Evolutionary conservation across 2,329 filamentous ascomycete genomes (phyloP).

Genomic region (Fusarium sarcochroum): DNA sequence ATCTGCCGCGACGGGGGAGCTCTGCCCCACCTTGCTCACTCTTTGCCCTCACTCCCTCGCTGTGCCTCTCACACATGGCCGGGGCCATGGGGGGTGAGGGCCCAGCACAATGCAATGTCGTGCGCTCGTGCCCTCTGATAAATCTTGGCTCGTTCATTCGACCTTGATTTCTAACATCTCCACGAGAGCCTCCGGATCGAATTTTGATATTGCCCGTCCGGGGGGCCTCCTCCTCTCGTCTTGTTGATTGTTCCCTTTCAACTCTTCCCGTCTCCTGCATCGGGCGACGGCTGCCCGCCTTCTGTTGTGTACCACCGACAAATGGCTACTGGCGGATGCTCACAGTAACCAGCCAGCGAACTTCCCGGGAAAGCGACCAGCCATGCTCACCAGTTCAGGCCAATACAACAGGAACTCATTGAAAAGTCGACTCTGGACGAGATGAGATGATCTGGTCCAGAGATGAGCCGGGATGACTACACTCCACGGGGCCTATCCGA

Average conservation of each 20-base stretch:
- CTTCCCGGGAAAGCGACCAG: conserved; percentile 37
- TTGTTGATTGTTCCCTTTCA: conserved; percentile 36
- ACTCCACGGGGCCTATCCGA: conserved; percentile 51
- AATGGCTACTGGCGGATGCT: conserved; percentile 45
- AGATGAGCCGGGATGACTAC: conserved; percentile 51
- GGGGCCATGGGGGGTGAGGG: conserved; percentile 46
- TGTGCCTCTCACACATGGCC: conserved; percentile 48
- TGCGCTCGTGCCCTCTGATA: conserved; percentile 50
- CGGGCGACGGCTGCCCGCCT: conserved; percentile 41
- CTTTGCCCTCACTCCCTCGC: conserved; percentile 46
- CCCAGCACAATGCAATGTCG: conserved; percentile 51
- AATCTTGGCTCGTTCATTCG: conserved; percentile 50
- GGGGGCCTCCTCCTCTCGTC: conserved; percentile 34
- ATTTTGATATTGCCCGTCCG: conserved; percentile 44
- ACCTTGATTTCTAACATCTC: conserved; percentile 47
- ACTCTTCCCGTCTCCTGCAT: conserved; percentile 37
- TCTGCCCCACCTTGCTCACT: conserved; percentile 48
- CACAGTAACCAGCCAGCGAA: conserved; percentile 42
- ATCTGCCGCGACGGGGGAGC: conserved; percentile 49
- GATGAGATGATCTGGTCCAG: conserved; percentile 51
- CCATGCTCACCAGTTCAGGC: conserved; percentile 46
- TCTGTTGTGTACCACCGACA: conserved; percentile 44
- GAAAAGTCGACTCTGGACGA: conserved; percentile 46
- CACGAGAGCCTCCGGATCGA: conserved; percentile 47
- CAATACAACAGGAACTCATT: conserved; percentile 45